Evolutionary conservation across 768 basidiomycete genomes (phyloP).

Genomic region (Xanthoconium stramineum): DNA sequence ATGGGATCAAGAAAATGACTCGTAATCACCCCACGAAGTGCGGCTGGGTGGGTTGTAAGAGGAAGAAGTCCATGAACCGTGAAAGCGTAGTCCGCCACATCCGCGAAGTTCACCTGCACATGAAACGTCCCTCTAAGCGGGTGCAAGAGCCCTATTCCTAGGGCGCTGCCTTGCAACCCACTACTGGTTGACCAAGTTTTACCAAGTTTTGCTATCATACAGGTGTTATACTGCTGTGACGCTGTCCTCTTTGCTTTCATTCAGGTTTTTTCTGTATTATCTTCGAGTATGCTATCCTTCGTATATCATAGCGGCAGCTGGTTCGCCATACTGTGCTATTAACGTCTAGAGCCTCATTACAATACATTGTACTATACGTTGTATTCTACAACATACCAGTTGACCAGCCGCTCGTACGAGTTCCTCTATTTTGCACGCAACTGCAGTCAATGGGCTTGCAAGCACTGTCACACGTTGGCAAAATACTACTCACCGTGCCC

Average conservation of each 20-base stretch:
- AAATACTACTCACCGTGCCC: not conserved
- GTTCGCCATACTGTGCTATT: no score
- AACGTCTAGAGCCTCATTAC: no score
- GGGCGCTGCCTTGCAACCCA: not conserved
- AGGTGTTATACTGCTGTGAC: no score
- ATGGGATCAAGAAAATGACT: conserved; percentile 9
- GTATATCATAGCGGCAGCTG: no score
- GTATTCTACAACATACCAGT: no score
- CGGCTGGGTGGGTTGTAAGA: conserved; percentile 11
- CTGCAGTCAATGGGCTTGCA: no score
- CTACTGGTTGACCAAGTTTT: not conserved
- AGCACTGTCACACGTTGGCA: not conserved
- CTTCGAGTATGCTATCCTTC: no score
- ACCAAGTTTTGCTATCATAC: not conserved
- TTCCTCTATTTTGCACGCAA: no score
- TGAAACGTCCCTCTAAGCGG: conserved; percentile 6
- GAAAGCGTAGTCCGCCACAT: conserved; percentile 20
- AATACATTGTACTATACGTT: not conserved
- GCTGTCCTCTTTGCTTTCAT: no score
- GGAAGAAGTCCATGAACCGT: conserved; percentile 12
- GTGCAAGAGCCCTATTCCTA: not conserved
- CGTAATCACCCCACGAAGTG: not conserved
- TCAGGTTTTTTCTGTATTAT: no score
- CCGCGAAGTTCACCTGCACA: conserved; percentile 9
- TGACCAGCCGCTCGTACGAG: no score